These are phyloP conservation scores for Euphorbia neoarborescens DNA, from an alignment of 441 rosid genomes.

Conservation along the genomic window DNA sequence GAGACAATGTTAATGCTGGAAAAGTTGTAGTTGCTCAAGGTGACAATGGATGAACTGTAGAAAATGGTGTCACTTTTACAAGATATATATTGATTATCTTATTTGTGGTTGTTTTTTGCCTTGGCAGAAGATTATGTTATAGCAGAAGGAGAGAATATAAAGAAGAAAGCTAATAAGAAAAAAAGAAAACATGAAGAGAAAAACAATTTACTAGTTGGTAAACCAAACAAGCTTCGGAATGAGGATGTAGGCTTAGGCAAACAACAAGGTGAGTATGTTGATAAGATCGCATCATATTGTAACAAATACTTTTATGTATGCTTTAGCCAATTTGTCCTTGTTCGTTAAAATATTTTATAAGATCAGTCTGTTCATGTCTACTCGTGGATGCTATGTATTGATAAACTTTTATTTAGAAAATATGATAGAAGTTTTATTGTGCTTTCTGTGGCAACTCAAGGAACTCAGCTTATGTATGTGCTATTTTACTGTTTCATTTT, in stretches of 20 bases:
- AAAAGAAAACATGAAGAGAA: constrained; percentile 19
- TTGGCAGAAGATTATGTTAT: constrained; percentile 3
- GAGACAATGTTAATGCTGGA: constrained; percentile 14
- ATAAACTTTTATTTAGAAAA: background rate
- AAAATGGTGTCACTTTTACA: background rate
- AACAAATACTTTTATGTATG: background rate
- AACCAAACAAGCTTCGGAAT: constrained; percentile 12
- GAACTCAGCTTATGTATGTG: background rate
- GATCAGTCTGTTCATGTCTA: background rate
- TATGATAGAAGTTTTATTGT: background rate
- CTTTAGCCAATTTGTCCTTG: background rate
- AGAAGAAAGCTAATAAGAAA: constrained; percentile 23
- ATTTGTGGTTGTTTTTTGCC: constrained; percentile 7
- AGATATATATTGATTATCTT: constrained; percentile 8
- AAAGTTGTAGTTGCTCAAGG: constrained; percentile 20
- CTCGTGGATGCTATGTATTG: background rate
- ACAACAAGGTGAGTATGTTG: constrained; percentile 16
- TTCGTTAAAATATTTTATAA: background rate
- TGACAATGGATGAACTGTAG: constrained; percentile 7
- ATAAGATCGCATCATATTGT: background rate
- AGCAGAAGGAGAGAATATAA: constrained; percentile 21
- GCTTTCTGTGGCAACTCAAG: background rate
- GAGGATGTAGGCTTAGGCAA: constrained; percentile 15
- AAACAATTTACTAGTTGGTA: constrained; percentile 7
- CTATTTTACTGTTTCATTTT: background rate